These are phyloP conservation scores for Mycena citricolor DNA, from an alignment of 1,284 basidiomycete genomes.

Conservation along the genomic window DNA sequence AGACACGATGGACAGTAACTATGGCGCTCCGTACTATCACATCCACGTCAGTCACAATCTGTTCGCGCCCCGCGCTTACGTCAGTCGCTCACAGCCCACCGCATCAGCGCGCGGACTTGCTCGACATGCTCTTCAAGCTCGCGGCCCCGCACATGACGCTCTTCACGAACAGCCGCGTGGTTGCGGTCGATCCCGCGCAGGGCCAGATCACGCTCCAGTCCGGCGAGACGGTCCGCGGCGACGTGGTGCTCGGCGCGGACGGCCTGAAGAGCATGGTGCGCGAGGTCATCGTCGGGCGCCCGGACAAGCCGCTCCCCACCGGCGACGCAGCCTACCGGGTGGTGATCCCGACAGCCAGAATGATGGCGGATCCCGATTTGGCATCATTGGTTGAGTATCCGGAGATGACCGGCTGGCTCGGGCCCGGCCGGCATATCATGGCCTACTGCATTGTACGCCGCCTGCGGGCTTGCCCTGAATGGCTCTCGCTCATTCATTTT, in stretches of 20 bases:
- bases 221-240: slow-evolving; percentile 42
- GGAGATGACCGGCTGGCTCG: slow-evolving; percentile 45
- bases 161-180: slow-evolving; percentile 40
- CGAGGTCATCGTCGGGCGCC: slow-evolving; percentile 41
- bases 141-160: slow-evolving; percentile 41
- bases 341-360: slow-evolving; percentile 43
- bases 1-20: slow-evolving; percentile 38
- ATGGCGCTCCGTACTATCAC: slow-evolving; percentile 53
- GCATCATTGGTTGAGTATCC: slow-evolving; percentile 36
- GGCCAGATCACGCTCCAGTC: slow-evolving; percentile 41
- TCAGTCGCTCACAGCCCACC: not conserved
- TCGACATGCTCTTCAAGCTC: slow-evolving; percentile 43
- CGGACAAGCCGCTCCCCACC: slow-evolving; percentile 42
- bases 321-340: slow-evolving; percentile 61
- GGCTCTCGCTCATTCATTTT: not conserved
- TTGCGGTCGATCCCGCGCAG: slow-evolving; percentile 37
- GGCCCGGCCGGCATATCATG: slow-evolving; percentile 42
- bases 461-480: slow-evolving; percentile 4
- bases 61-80: not conserved
- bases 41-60: slow-evolving; percentile 40
- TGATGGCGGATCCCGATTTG: slow-evolving; percentile 51
- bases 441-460: slow-evolving; percentile 40
- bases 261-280: slow-evolving; percentile 49
- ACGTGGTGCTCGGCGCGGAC: slow-evolving; percentile 55
- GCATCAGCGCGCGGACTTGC: slow-evolving; percentile 49